phyloP scores from a whole-genome alignment of 202 grass and related monocot genomes.

The Carex sylvatica region DNA sequence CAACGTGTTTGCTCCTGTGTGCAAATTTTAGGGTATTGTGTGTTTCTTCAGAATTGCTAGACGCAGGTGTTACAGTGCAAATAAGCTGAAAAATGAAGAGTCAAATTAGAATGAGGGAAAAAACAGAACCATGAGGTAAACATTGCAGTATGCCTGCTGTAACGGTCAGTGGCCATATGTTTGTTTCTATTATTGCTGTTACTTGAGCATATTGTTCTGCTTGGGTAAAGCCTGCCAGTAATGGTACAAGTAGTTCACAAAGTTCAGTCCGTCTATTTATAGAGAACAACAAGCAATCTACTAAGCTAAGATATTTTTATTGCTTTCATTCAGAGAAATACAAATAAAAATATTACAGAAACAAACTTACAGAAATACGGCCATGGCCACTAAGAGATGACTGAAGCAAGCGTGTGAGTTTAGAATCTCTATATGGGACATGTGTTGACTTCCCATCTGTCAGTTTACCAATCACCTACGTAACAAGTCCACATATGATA shows the following conservation, averaged over 20 bases:
- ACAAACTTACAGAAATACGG: conserved; percentile 84
- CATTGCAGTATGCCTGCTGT: neutral
- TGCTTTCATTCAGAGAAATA: neutral
- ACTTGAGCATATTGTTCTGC: neutral
- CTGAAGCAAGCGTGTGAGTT: conserved; percentile 96
- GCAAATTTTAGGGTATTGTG: conserved; percentile 99
- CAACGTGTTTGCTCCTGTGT: conserved; percentile 85
- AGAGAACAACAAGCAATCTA: neutral
- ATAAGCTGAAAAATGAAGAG: conserved; percentile 60
- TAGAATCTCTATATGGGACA: conserved; percentile 96
- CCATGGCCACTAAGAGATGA: conserved; percentile 91
- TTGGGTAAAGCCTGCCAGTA: neutral
- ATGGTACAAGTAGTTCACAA: neutral
- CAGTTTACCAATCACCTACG: conserved; percentile 90
- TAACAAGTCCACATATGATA: neutral
- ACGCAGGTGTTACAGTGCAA: conserved; percentile 94
- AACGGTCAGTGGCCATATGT: neutral
- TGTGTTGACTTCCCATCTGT: conserved; percentile 96
- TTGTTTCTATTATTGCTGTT: neutral
- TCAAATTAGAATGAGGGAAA: conserved; percentile 25
- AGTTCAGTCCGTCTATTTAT: neutral
- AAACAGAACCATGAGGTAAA: conserved; percentile 11
- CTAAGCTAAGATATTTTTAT: neutral
- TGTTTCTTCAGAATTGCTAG: conserved; percentile 94
- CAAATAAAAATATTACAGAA: neutral